Base-by-base conservation (phyloP, 2,329 filamentous ascomycete genomes). In the Raffaelea ambrosiae region DNA sequence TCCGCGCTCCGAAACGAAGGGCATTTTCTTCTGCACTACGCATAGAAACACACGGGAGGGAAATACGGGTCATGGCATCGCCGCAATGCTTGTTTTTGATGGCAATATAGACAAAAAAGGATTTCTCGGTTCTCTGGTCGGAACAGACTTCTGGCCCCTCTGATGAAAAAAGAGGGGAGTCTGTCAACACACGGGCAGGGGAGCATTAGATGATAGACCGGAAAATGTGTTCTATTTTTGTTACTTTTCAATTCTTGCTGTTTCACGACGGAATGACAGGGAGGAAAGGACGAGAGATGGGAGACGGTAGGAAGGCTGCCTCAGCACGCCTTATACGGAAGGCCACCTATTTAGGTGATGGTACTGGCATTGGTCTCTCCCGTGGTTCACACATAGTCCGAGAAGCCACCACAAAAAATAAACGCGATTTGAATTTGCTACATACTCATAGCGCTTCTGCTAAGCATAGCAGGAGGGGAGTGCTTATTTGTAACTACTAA, bases 41-140 rank as follows among this genome's bases (percentile, higher is more conserved):
- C 49, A 50, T 51, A 49, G 44, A 49, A 48, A 22, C 8, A 44
- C 14, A 33, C 4, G 40, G 29, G 42, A 46, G 44, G 46, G 42
- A 44, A n/a, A 43, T 29, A 40, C 19, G 51, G 48, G 59, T 65
- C 63, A 63, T 64, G 63, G 55, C 51, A 54, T 58, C 55, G 58
- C 58, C 58, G 59, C 58, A 54, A 45, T 43, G 49, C 48, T 55
- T 61, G 62, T 59, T 57, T 60, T 60, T 57, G 57, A 59, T 56
- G 59, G 55, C 58, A 62, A 57, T 59, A 76, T 80, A 81, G 76
- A 81, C 73, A 79, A 79, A 80, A 79, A 73, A 74, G 74, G 76
- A 77, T 77, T 77, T 76, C 74, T 79, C 75, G 69, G 72, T 74
- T 75, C 67, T 76, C 70, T 73, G 26, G 26, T 31, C 44, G 23